A percentile compares a stretch with the other conserved stretches of the same genome.
Conservation (phyloP, 495 filamentous ascomycete species). For the Neurospora sp. region DNA sequence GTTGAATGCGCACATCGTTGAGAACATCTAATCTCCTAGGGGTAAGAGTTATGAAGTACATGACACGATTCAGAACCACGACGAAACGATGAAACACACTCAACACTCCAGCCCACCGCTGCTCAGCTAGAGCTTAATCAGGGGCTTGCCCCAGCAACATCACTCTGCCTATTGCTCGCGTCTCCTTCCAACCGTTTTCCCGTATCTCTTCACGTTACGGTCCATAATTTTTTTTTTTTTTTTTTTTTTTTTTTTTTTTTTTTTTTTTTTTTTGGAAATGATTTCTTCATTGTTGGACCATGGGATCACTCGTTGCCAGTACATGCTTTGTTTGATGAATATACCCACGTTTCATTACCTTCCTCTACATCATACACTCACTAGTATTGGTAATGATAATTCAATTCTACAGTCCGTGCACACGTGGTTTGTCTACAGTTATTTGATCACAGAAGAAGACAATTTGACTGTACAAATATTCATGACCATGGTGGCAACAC, state of each 20-base stretch:
- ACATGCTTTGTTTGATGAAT: neutral
- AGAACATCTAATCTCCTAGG: conserved; percentile 58
- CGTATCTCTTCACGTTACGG: neutral
- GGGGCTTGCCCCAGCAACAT: neutral
- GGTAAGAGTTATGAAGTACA: no score
- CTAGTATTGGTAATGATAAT: neutral
- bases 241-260: neutral
- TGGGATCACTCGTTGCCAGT: neutral
- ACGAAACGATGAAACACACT: no score
- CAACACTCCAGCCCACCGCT: neutral
- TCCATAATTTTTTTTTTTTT: neutral
- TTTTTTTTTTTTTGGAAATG: neutral
- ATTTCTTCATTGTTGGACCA: neutral
- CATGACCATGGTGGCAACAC: neutral
- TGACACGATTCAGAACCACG: no score
- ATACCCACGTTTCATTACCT: neutral
- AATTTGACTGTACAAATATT: accelerated
- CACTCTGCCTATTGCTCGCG: neutral
- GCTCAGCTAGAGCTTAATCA: neutral
- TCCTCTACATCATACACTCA: neutral
- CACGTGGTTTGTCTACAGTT: neutral
- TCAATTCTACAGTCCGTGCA: neutral
- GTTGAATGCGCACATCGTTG: conserved; percentile 75
- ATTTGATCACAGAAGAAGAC: neutral
- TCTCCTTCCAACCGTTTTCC: neutral